Evolutionary conservation across 768 basidiomycete genomes (phyloP).

Genomic region (Lactarius pseudohatsudake): DNA sequence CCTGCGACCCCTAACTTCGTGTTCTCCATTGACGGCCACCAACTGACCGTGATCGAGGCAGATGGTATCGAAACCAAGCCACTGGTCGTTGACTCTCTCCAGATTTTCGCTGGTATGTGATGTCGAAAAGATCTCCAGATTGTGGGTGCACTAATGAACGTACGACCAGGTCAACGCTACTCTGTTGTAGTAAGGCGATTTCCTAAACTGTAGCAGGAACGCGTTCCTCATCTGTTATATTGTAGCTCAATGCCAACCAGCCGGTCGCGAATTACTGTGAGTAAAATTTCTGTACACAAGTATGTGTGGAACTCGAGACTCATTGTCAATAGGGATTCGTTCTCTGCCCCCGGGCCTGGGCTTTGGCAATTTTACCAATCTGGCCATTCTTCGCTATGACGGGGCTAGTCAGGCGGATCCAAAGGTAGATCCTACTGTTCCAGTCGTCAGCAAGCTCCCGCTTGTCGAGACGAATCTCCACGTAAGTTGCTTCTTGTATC

Average conservation of each 20-base stretch:
- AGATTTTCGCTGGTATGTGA: slow-evolving; percentile 42
- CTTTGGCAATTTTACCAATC: slow-evolving; percentile 36
- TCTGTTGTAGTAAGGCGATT: slow-evolving; percentile 31
- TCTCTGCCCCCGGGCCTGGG: slow-evolving; percentile 33
- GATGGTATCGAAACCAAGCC: slow-evolving; percentile 39
- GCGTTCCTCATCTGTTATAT: not conserved
- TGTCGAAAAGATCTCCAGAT: slow-evolving; percentile 1
- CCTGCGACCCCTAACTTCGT: slow-evolving; percentile 39
- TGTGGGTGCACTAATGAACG: not conserved
- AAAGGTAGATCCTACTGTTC: slow-evolving; percentile 26
- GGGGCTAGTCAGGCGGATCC: slow-evolving; percentile 38
- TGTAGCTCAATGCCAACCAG: slow-evolving; percentile 41
- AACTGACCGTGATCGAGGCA: slow-evolving; percentile 44
- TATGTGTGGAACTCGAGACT: not conserved
- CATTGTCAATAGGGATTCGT: slow-evolving; percentile 29
- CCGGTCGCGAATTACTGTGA: slow-evolving; percentile 46
- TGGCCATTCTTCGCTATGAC: slow-evolving; percentile 42
- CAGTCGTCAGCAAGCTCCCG: slow-evolving; percentile 14
- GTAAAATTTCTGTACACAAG: slow-evolving; percentile 15
- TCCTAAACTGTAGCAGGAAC: not conserved
- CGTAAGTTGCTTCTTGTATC: slow-evolving; percentile 4
- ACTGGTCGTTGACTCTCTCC: slow-evolving; percentile 40
- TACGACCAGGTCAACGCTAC: slow-evolving; percentile 30
- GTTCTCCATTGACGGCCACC: slow-evolving; percentile 43
- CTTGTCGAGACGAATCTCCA: slow-evolving; percentile 30